These are phyloP conservation scores for Aspergillus novofumigatus DNA, from an alignment of 2,329 filamentous ascomycete genomes.

Conservation along the genomic window DNA sequence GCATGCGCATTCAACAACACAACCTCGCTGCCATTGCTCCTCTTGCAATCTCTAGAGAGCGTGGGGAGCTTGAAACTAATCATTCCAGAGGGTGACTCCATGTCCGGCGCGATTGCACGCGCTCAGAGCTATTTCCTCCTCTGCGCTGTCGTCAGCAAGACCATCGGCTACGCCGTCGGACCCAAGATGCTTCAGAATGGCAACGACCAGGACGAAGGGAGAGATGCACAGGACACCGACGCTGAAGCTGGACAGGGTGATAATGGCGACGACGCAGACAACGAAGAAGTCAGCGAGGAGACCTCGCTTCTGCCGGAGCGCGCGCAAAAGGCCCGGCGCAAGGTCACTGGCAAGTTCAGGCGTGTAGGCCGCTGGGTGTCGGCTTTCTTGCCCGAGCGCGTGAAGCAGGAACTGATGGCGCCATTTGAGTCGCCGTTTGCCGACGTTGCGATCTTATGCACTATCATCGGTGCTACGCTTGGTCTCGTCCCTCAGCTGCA, in stretches of 20 bases:
- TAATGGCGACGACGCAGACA: constrained; percentile 20
- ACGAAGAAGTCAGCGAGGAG: constrained; percentile 39
- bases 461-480: constrained; percentile 54
- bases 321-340: constrained; percentile 11
- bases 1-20: constrained; percentile 57
- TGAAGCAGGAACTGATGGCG: constrained; percentile 32
- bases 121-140: constrained; percentile 65
- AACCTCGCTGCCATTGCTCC: constrained; percentile 49
- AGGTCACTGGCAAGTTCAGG: constrained; percentile 18
- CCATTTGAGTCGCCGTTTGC: constrained; percentile 49
- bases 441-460: constrained; percentile 60
- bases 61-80: constrained; percentile 56
- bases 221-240: constrained; percentile 6
- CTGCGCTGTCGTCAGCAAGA: constrained; percentile 60
- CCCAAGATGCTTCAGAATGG: constrained; percentile 52
- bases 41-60: constrained; percentile 49
- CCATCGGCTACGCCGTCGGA: constrained; percentile 61
- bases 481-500: constrained; percentile 59
- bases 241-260: constrained; percentile 14
- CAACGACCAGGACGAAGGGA: constrained; percentile 26
- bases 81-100: constrained; percentile 40
- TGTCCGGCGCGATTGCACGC: constrained; percentile 49
- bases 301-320: constrained; percentile 50
- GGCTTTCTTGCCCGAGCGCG: constrained; percentile 30
- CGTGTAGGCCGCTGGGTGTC: constrained; percentile 24